Conservation (phyloP, 2,329 filamentous ascomycete species). For the Exophiala phaeomuriformis region DNA sequence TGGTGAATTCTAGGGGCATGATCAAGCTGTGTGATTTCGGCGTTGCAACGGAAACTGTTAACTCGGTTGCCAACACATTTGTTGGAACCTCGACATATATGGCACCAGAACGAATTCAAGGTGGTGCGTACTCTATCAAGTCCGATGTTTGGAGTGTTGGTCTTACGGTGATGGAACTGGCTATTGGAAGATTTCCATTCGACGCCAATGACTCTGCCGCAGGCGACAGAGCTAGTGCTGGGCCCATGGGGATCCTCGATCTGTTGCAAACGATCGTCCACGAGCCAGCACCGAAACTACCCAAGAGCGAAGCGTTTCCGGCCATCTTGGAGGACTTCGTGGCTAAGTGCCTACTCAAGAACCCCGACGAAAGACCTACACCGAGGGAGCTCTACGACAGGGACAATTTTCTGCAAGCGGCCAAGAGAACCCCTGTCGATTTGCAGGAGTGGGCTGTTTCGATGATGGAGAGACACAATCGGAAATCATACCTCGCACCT, state of each 20-base stretch:
- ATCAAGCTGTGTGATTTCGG: conserved; percentile 99
- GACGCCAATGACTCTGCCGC: conserved; percentile 72
- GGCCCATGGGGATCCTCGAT: conserved; percentile 89
- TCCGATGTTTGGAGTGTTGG: conserved; percentile 99
- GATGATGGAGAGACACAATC: conserved; percentile 90
- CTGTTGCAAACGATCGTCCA: conserved; percentile 95
- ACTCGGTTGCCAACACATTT: conserved; percentile 96
- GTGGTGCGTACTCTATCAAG: conserved; percentile 93
- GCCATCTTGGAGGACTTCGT: conserved; percentile 94
- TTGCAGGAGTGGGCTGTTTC: conserved; percentile 87
- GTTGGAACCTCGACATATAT: conserved; percentile 99
- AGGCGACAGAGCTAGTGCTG: conserved; percentile 56
- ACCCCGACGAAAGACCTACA: conserved; percentile 79
- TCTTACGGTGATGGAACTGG: conserved; percentile 89
- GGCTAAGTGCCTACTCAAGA: conserved; percentile 87
- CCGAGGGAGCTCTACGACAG: conserved; percentile 88
- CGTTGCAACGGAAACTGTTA: conserved; percentile 95
- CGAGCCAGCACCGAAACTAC: conserved; percentile 84
- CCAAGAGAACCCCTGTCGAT: conserved; percentile 92
- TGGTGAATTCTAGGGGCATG: conserved; percentile 85
- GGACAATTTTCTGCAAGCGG: conserved; percentile 90
- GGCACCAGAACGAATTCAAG: conserved; percentile 96
- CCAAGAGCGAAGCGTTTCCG: conserved; percentile 96
- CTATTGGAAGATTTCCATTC: conserved; percentile 96
- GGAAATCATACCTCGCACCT: conserved; percentile 85